These are phyloP conservation scores for Exophiala bonariae DNA, from an alignment of 2,329 filamentous ascomycete species.

Conservation along the genomic window DNA sequence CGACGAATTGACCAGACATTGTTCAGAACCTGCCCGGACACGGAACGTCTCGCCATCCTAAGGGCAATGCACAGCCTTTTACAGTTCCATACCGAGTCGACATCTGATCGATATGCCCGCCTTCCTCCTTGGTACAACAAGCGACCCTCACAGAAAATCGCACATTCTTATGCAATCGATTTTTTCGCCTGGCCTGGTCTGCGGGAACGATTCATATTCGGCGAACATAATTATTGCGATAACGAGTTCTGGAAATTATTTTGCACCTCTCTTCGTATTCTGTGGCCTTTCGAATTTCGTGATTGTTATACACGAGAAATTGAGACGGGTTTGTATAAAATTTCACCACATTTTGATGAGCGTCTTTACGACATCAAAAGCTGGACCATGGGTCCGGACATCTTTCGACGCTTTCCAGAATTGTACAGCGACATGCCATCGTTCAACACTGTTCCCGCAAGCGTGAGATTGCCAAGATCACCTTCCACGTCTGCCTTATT, in stretches of 20 bases:
- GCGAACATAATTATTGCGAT: slow-evolving; percentile 26
- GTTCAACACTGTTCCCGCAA: slow-evolving; percentile 18
- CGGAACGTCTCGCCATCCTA: slow-evolving; percentile 26
- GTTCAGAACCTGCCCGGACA: slow-evolving; percentile 17
- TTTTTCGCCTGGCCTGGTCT: slow-evolving; percentile 28
- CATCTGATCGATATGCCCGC: slow-evolving; percentile 16
- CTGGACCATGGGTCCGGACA: slow-evolving; percentile 26
- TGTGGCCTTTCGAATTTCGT: slow-evolving; percentile 27
- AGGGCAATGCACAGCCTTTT: slow-evolving; percentile 24
- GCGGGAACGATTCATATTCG: slow-evolving; percentile 26
- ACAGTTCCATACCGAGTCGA: slow-evolving; percentile 25
- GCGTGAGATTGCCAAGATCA: background rate
- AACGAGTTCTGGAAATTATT: slow-evolving; percentile 26
- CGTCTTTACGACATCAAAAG: slow-evolving; percentile 24
- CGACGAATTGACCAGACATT: slow-evolving; percentile 25
- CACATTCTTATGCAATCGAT: slow-evolving; percentile 27
- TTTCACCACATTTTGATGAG: slow-evolving; percentile 25
- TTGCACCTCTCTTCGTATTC: slow-evolving; percentile 17
- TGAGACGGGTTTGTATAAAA: slow-evolving; percentile 25
- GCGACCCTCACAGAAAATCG: slow-evolving; percentile 23
- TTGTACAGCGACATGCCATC: slow-evolving; percentile 25
- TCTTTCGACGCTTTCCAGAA: slow-evolving; percentile 26
- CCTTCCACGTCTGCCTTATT: background rate
- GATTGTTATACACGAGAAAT: slow-evolving; percentile 26
- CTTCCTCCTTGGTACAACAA: slow-evolving; percentile 26